phyloP scores from a whole-genome alignment of 2,329 filamentous ascomycete species.

The Aspergillus fumigatiaffinis region DNA sequence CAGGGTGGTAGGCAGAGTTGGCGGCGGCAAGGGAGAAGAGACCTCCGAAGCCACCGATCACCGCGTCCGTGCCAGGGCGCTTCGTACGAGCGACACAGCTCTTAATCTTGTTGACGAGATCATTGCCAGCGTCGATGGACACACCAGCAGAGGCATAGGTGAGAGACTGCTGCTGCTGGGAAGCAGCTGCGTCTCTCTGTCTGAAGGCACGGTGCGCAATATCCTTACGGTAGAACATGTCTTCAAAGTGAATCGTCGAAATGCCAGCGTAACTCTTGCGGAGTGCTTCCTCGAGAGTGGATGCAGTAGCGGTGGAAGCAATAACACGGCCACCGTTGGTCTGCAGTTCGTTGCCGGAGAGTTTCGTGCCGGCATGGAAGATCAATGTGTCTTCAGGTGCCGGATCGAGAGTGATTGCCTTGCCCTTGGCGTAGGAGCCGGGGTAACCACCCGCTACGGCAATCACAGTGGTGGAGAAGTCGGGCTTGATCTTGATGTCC shows the following conservation, averaged over 20 bases:
- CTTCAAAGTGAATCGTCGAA: slow-evolving; percentile 73
- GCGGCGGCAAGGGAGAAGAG: slow-evolving; percentile 69
- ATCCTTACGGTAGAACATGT: slow-evolving; percentile 89
- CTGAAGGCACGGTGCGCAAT: slow-evolving; percentile 70
- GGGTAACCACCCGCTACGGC: slow-evolving; percentile 91
- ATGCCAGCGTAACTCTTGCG: slow-evolving; percentile 84
- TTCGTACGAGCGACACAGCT: slow-evolving; percentile 79
- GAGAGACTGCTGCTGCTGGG: slow-evolving; percentile 43
- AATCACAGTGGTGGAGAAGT: slow-evolving; percentile 87
- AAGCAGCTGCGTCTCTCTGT: slow-evolving; percentile 23
- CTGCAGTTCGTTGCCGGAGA: slow-evolving; percentile 60
- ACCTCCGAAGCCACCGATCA: slow-evolving; percentile 94
- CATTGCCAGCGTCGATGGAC: slow-evolving; percentile 89
- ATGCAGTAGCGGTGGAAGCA: slow-evolving; percentile 76
- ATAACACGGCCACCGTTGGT: slow-evolving; percentile 90
- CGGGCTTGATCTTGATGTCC: slow-evolving; percentile 61
- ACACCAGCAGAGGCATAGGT: slow-evolving; percentile 94
- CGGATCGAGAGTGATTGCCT: slow-evolving; percentile 55
- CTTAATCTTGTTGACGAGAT: slow-evolving; percentile 90
- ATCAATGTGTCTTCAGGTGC: slow-evolving; percentile 60
- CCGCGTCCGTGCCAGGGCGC: slow-evolving; percentile 81
- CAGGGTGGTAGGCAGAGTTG: slow-evolving; percentile 68
- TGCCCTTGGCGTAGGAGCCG: slow-evolving; percentile 77
- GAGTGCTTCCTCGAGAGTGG: slow-evolving; percentile 75
- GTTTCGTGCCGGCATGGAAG: slow-evolving; percentile 87